A percentile compares a stretch with the other conserved stretches of the same genome.
phyloP scores from a whole-genome alignment of 1,284 basidiomycete species.

The Cutaneotrichosporon dermatis region DNA sequence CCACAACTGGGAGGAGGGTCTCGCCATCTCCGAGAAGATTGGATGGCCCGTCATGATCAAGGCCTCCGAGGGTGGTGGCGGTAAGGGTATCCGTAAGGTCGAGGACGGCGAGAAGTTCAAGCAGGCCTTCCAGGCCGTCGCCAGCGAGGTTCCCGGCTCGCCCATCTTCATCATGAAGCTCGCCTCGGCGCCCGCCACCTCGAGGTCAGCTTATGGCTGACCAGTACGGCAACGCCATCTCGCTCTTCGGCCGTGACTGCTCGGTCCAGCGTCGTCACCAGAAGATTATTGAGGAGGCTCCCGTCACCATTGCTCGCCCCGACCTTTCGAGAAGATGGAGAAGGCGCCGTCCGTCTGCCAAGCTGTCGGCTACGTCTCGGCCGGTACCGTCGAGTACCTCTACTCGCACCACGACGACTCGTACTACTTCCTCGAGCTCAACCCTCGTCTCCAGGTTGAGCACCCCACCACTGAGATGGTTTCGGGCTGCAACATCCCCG shows the following conservation, averaged over 20 bases:
- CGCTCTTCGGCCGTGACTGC: constrained; percentile 97
- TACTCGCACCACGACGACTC: constrained; percentile 91
- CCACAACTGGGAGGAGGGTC: constrained; percentile 80
- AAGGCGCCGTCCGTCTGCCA: constrained; percentile 98
- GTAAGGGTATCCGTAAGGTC: constrained; percentile 96
- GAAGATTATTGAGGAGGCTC: constrained; percentile 99
- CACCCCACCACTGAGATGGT: constrained; percentile 99
- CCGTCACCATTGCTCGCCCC: constrained; percentile 91
- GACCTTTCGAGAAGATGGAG: constrained; percentile 94
- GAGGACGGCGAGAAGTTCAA: constrained; percentile 81
- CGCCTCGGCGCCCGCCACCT: constrained; percentile 95
- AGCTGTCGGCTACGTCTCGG: constrained; percentile 99
- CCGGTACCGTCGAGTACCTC: constrained; percentile 98
- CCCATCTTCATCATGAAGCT: constrained; percentile 99
- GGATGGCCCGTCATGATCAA: constrained; percentile 99
- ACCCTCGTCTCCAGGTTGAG: constrained; percentile 99
- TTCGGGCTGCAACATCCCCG: constrained; percentile 94
- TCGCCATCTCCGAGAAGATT: constrained; percentile 77
- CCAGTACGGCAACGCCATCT: constrained; percentile 99
- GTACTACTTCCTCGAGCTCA: constrained; percentile 98
- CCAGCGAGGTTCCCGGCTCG: constrained; percentile 95
- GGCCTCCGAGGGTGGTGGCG: constrained; percentile 97
- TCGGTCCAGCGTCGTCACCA: constrained; percentile 99
- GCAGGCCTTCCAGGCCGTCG: constrained; percentile 88
- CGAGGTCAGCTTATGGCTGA: constrained; percentile 98